Evolutionary conservation across 257 asterid genomes (phyloP).

Genomic region (Fraxinus americana): DNA sequence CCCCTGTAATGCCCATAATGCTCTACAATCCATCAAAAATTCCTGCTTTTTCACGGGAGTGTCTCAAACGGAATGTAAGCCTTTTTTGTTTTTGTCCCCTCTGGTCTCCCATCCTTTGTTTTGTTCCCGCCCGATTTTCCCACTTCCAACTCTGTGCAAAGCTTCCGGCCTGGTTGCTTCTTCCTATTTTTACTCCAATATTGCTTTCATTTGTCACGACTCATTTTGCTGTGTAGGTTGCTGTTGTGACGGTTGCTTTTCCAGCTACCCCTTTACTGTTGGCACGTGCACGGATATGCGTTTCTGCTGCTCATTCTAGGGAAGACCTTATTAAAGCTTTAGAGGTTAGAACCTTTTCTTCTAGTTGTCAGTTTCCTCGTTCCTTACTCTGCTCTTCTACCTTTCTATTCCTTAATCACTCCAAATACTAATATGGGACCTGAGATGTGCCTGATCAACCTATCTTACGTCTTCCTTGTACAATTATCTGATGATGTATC

Average conservation of each 20-base stretch:
- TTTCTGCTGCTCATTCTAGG: slow-evolving; percentile 92
- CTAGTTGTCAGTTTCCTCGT: not conserved
- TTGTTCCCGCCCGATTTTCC: slow-evolving; percentile 3
- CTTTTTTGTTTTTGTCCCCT: slow-evolving; percentile 17
- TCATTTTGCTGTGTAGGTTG: slow-evolving; percentile 55
- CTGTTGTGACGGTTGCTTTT: slow-evolving; percentile 94
- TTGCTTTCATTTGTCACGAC: not conserved
- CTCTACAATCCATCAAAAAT: slow-evolving; percentile 94
- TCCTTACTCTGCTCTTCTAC: not conserved
- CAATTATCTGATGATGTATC: not conserved
- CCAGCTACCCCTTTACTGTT: slow-evolving; percentile 96
- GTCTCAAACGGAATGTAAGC: slow-evolving; percentile 79
- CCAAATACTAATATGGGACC: not conserved
- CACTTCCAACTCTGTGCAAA: slow-evolving; percentile 3
- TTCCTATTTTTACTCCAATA: not conserved
- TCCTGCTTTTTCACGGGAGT: slow-evolving; percentile 97
- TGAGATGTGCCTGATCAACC: not conserved
- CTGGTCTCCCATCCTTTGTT: slow-evolving; percentile 6
- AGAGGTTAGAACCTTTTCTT: slow-evolving; percentile 51
- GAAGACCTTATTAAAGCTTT: slow-evolving; percentile 91
- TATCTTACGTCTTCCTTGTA: not conserved
- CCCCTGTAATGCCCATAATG: slow-evolving; percentile 99
- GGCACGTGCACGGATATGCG: slow-evolving; percentile 97
- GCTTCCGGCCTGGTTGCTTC: not conserved
- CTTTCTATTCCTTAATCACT: not conserved